Percentiles rank a stretch among this genome's conserved stretches.
phyloP scores from a whole-genome alignment of 176 grass and related monocot species.

The Aegilops bicornis region DNA sequence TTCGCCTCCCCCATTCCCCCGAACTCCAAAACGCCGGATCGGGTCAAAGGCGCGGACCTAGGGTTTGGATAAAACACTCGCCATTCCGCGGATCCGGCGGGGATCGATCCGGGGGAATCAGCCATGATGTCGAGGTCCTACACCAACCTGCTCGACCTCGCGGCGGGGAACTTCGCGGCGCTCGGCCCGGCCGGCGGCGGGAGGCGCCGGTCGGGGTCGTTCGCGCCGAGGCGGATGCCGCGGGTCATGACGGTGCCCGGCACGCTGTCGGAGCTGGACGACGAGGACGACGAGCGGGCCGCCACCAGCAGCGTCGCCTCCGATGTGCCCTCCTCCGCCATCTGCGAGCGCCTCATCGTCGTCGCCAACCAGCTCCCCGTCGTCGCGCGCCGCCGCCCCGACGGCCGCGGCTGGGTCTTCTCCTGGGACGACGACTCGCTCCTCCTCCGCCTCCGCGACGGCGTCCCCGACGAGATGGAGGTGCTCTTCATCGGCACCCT shows the following conservation, averaged over 20 bases:
- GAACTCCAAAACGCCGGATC: slow-evolving; percentile 33
- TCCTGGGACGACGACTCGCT: slow-evolving; percentile 88
- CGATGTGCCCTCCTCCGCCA: slow-evolving; percentile 54
- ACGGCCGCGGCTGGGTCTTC: slow-evolving; percentile 67
- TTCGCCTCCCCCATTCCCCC: background rate
- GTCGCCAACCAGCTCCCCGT: slow-evolving; percentile 85
- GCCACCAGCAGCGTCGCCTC: slow-evolving; percentile 51
- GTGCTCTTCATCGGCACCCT: slow-evolving; percentile 83
- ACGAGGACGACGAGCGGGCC: slow-evolving; percentile 51
- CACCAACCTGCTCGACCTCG: slow-evolving; percentile 84
- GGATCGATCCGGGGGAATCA: background rate
- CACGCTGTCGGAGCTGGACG: slow-evolving; percentile 66
- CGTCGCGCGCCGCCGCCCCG: slow-evolving; percentile 49
- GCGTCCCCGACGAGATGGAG: slow-evolving; percentile 85
- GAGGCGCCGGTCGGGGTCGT: slow-evolving; percentile 34
- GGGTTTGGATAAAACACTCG: slow-evolving; percentile 14
- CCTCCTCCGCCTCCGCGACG: slow-evolving; percentile 73
- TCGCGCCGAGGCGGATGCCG: slow-evolving; percentile 53
- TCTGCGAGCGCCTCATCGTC: slow-evolving; percentile 69
- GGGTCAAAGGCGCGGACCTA: slow-evolving; percentile 31
- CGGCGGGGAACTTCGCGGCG: slow-evolving; percentile 73
- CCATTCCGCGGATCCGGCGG: slow-evolving; percentile 17
- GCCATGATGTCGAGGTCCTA: slow-evolving; percentile 89
- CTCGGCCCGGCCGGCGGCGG: slow-evolving; percentile 46
- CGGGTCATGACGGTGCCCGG: slow-evolving; percentile 87